phyloP scores from a whole-genome alignment of 345 rosid genomes.

The Populus euphratica region DNA sequence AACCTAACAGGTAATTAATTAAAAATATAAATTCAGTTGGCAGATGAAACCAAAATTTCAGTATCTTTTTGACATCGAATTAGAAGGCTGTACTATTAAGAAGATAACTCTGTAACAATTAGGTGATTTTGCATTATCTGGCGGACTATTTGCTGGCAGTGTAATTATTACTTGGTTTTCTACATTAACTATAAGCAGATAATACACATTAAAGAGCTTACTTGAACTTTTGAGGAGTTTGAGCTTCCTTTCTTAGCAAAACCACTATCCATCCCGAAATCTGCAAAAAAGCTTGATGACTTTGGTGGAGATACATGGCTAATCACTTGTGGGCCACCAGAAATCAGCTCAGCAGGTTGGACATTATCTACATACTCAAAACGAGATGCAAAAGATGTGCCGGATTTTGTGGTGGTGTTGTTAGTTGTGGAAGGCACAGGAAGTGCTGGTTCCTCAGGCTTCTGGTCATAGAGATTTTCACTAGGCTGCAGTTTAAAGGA shows the following conservation, averaged over 20 bases:
- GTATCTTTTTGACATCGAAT: not conserved
- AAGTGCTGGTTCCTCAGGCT: constrained; percentile 82
- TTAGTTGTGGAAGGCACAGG: constrained; percentile 55
- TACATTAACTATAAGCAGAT: not conserved
- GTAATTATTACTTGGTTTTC: not conserved
- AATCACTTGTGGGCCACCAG: constrained; percentile 66
- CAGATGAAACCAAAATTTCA: not conserved
- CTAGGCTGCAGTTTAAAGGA: constrained; percentile 49
- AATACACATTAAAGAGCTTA: constrained; percentile 21
- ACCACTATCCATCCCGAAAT: constrained; percentile 79
- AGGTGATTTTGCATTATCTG: not conserved
- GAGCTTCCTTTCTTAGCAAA: constrained; percentile 60
- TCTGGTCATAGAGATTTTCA: constrained; percentile 89
- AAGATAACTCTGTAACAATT: not conserved
- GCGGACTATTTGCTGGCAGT: not conserved
- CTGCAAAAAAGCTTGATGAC: constrained; percentile 82
- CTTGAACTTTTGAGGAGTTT: constrained; percentile 67
- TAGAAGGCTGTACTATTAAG: not conserved
- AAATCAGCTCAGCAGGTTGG: constrained; percentile 46
- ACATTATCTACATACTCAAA: constrained; percentile 80
- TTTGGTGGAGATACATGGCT: constrained; percentile 94
- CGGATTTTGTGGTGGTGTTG: constrained; percentile 35
- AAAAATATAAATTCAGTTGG: not conserved
- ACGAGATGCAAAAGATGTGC: constrained; percentile 71
- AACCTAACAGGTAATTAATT: not conserved